Base-by-base conservation (phyloP, 2,329 filamentous ascomycete genomes). In the Chrysoporthe austroafricana region DNA sequence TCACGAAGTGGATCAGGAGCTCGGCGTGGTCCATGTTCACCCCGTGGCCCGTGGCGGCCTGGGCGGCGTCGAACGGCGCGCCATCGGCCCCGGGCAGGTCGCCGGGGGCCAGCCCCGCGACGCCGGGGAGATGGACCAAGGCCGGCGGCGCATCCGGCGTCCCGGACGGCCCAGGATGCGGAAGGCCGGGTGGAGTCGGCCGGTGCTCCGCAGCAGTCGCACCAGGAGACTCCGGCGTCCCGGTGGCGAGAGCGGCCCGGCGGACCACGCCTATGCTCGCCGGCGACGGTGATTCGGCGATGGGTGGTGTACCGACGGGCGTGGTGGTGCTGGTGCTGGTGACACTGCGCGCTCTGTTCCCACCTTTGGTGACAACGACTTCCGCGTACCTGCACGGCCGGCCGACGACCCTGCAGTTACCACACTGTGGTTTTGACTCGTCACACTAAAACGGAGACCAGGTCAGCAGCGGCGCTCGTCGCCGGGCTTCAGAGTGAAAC, bases 1-100 rank as follows among this genome's bases (percentile, higher is more conserved):
- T 58, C 5, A 36, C 50, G 56, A 66, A 66, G 46, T 66, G 56
- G 2, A 59, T n/a, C 9, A 52, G 11, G 11, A 66, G 64, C 57
- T 66, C 42, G 5, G 39, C 26, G 42, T 66, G 64, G 32, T 62
- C n/a, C 42, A 62, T 54, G 21, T 66, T 66, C 5, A 66, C 58
- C 13, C 26, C 58, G 4, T 63, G 36, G 39, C 18, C 57, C 14
- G 11, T 18, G 57, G n/a, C 36, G n/a, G 9, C 16, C 34, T 58
- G 56, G 34, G 16, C 56, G 16, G 56, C 26, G 16, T 21, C 5
- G 13, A 9, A 16, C 14, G 46, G 46, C 46, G 46, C 7, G 46
- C 14, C 46, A 21, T 6, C 46, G 13, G 7, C 18, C 34, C 18
- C 16, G 16, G 34, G 56, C 3, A 4, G 56, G 3, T 36, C 56